phyloP scores from a whole-genome alignment of 2,329 filamentous ascomycete genomes.

The Scleromitrula shiraiana region DNA sequence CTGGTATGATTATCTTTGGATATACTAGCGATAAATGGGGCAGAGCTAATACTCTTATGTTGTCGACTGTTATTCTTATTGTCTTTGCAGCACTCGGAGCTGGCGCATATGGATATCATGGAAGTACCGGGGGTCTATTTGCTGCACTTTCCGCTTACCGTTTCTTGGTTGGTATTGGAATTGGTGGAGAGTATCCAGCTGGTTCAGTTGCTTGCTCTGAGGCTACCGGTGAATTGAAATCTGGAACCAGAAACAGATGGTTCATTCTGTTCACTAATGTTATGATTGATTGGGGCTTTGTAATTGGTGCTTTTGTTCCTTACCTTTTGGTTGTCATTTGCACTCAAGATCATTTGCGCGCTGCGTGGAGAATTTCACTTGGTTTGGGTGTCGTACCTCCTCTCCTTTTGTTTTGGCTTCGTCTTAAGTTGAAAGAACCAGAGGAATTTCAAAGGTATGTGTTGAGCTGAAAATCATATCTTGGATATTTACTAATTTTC shows the following conservation, averaged over 20 bases:
- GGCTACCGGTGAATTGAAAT: slow-evolving; percentile 72
- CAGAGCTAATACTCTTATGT: slow-evolving; percentile 70
- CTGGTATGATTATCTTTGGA: slow-evolving; percentile 75
- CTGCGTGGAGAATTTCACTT: slow-evolving; percentile 75
- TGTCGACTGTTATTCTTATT: slow-evolving; percentile 76
- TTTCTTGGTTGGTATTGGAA: slow-evolving; percentile 62
- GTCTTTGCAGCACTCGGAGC: slow-evolving; percentile 75
- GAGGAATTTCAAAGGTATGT: slow-evolving; percentile 56
- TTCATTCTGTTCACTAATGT: slow-evolving; percentile 87
- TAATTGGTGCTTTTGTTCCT: slow-evolving; percentile 66
- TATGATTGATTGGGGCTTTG: slow-evolving; percentile 77
- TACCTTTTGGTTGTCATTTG: slow-evolving; percentile 54
- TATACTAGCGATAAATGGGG: slow-evolving; percentile 78
- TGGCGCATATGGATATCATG: slow-evolving; percentile 67
- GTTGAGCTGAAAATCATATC: not conserved
- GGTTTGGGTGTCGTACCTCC: slow-evolving; percentile 76
- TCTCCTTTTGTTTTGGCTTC: slow-evolving; percentile 60
- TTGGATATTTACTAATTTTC: slow-evolving; percentile 9
- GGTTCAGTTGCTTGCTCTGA: slow-evolving; percentile 81
- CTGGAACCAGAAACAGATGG: slow-evolving; percentile 78
- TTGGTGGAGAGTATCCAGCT: slow-evolving; percentile 74
- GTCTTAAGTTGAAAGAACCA: slow-evolving; percentile 67
- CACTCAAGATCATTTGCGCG: slow-evolving; percentile 49
- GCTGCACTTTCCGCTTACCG: slow-evolving; percentile 74
- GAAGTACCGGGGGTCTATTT: slow-evolving; percentile 62